phyloP scores from a whole-genome alignment of 1,284 basidiomycete species.

The Cryptococcus sp. region DNA sequence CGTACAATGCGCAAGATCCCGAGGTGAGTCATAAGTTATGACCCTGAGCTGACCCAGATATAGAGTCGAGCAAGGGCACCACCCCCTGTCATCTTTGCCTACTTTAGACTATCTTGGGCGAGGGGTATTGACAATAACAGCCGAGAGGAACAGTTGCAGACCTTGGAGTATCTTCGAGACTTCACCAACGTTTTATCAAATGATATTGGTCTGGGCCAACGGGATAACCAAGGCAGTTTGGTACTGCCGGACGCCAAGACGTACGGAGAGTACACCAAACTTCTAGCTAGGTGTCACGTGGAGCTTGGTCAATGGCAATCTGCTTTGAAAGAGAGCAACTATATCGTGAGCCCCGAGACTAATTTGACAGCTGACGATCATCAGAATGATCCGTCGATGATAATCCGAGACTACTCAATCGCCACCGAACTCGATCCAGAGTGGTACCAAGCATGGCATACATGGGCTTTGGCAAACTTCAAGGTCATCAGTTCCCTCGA shows the following conservation, averaged over 20 bases:
- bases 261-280: conserved; percentile 70
- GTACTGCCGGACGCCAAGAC: conserved; percentile 57
- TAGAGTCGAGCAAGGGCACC: conserved; percentile 69
- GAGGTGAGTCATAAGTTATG: conserved; percentile 14
- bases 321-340: conserved; percentile 54
- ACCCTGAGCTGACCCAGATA: conserved; percentile 11
- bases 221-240: conserved; percentile 44
- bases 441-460: conserved; percentile 99
- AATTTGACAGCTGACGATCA: background rate
- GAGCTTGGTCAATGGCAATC: conserved; percentile 96
- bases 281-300: conserved; percentile 95
- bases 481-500: conserved; percentile 87
- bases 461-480: conserved; percentile 95
- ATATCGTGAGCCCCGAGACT: too few species aligned
- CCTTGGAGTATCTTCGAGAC: conserved; percentile 75
- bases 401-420: conserved; percentile 76
- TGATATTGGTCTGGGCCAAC: conserved; percentile 66
- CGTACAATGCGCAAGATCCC: conserved; percentile 35
- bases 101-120: conserved; percentile 96
- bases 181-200: conserved; percentile 72
- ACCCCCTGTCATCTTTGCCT: conserved; percentile 94
- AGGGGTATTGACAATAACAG: conserved; percentile 52
- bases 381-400: conserved; percentile 71
- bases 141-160: conserved; percentile 58
- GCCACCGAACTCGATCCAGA: conserved; percentile 88